Evolutionary conservation across 192 early-diverging fungal species (phyloP).

Genomic region (Radiomyces spectabilis): DNA sequence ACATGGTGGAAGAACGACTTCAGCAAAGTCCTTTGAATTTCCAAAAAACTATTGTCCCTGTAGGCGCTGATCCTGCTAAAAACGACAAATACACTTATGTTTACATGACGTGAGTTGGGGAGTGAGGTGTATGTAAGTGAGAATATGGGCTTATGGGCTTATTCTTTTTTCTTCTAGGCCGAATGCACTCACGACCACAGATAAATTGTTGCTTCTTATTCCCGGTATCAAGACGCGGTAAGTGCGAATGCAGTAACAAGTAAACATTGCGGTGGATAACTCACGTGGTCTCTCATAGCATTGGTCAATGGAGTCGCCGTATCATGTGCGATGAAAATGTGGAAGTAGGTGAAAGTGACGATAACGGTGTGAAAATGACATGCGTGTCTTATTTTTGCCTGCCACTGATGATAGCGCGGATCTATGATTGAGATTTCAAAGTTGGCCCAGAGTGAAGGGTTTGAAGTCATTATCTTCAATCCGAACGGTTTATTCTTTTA

Average conservation of each 20-base stretch:
- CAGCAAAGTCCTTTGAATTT: constrained; percentile 9
- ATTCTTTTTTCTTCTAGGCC: constrained; percentile 2
- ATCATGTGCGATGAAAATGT: constrained; percentile 27
- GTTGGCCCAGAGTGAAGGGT: constrained; percentile 10
- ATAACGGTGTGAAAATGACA: background rate
- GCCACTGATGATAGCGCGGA: constrained; percentile 11
- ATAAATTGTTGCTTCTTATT: constrained; percentile 22
- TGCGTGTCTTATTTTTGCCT: background rate
- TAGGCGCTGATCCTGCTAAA: constrained; percentile 1
- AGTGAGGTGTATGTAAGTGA: background rate
- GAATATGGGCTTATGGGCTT: background rate
- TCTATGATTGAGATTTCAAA: constrained; percentile 16
- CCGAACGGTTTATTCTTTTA: constrained; percentile 24
- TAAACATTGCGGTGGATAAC: background rate
- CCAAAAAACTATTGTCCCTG: constrained; percentile 11
- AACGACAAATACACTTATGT: constrained; percentile 10
- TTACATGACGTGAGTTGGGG: constrained; percentile 14
- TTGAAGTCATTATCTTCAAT: constrained; percentile 27
- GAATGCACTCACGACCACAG: constrained; percentile 23
- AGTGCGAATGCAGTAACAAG: background rate
- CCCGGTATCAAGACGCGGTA: constrained; percentile 22
- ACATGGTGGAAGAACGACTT: constrained; percentile 13
- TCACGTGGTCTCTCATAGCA: background rate
- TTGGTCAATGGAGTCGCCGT: constrained; percentile 27
- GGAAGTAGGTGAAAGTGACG: background rate